These are phyloP conservation scores for Pestalotiopsis sp. DNA, from an alignment of 2,329 filamentous ascomycete genomes.

Conservation along the genomic window DNA sequence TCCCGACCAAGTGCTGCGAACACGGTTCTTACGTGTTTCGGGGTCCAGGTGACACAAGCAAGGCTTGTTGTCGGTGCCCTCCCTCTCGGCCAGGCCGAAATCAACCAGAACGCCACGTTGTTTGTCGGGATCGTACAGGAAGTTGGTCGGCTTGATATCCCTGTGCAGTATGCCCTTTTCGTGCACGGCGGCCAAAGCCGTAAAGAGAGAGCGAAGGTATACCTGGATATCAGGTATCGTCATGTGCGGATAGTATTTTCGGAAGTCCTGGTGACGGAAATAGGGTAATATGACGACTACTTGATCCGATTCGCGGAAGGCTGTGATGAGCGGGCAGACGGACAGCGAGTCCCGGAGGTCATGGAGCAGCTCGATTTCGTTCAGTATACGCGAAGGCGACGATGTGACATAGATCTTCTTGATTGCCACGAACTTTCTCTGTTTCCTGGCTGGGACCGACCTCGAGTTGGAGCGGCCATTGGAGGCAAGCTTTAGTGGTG, in stretches of 20 bases:
- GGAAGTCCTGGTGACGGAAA: conserved; percentile 93
- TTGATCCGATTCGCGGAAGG: conserved; percentile 93
- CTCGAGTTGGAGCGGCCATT: conserved; percentile 39
- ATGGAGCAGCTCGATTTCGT: conserved; percentile 91
- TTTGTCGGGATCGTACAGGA: conserved; percentile 83
- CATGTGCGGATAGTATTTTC: conserved; percentile 92
- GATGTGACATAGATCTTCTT: conserved; percentile 99
- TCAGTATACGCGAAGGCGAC: conserved; percentile 88
- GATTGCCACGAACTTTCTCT: conserved; percentile 83
- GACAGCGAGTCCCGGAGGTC: conserved; percentile 81
- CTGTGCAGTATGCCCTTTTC: conserved; percentile 84
- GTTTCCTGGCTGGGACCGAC: conserved; percentile 37
- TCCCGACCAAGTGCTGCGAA: conserved; percentile 57
- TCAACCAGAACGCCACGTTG: conserved; percentile 93
- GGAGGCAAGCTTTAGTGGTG: conserved; percentile 60
- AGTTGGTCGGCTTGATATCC: conserved; percentile 98
- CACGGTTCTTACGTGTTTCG: conserved; percentile 61
- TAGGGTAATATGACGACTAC: conserved; percentile 94
- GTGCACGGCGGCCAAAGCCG: conserved; percentile 82
- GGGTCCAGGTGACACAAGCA: conserved; percentile 78
- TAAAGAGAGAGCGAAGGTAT: conserved; percentile 88
- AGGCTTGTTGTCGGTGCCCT: conserved; percentile 75
- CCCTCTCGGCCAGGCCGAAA: conserved; percentile 91
- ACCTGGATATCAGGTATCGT: conserved; percentile 82
- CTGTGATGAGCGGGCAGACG: conserved; percentile 94